Evolutionary conservation across 306 rosid species (phyloP).

Genomic region (Dalbergia cultrata): DNA sequence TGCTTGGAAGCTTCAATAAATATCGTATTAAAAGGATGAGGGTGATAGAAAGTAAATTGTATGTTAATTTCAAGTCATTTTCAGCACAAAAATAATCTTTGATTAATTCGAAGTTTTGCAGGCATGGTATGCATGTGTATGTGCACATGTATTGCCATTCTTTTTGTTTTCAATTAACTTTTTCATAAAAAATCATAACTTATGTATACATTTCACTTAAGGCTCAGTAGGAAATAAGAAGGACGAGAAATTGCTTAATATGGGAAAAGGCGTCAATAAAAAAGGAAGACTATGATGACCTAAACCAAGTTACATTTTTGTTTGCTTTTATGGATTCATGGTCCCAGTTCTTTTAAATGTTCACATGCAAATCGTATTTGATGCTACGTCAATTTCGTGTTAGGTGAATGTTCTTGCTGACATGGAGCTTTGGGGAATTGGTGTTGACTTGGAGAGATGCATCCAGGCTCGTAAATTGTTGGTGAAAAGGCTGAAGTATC

Average conservation of each 20-base stretch:
- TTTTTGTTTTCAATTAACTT: not conserved
- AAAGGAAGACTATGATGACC: constrained; percentile 8
- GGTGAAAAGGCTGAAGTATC: constrained; percentile 76
- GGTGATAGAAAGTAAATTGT: not conserved
- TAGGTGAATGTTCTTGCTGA: constrained; percentile 95
- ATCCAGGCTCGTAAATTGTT: constrained; percentile 83
- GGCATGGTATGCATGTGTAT: not conserved
- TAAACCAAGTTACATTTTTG: not conserved
- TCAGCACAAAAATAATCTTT: not conserved
- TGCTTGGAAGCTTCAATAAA: not conserved
- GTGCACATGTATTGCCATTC: not conserved
- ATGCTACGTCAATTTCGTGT: constrained; percentile 40
- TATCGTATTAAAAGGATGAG: not conserved
- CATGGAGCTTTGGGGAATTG: constrained; percentile 97
- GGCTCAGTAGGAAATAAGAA: constrained; percentile 11
- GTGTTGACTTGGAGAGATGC: constrained; percentile 93
- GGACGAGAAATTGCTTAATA: constrained; percentile 3
- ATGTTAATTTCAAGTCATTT: not conserved
- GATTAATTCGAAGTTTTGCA: not conserved
- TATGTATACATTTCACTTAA: not conserved
- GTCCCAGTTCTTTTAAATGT: constrained; percentile 33
- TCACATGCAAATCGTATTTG: constrained; percentile 26
- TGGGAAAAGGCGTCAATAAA: constrained; percentile 6
- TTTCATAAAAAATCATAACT: not conserved
- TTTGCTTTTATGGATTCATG: constrained; percentile 24